These are phyloP conservation scores for Tarenaya hassleriana DNA, from an alignment of 345 rosid genomes.

Conservation along the genomic window DNA sequence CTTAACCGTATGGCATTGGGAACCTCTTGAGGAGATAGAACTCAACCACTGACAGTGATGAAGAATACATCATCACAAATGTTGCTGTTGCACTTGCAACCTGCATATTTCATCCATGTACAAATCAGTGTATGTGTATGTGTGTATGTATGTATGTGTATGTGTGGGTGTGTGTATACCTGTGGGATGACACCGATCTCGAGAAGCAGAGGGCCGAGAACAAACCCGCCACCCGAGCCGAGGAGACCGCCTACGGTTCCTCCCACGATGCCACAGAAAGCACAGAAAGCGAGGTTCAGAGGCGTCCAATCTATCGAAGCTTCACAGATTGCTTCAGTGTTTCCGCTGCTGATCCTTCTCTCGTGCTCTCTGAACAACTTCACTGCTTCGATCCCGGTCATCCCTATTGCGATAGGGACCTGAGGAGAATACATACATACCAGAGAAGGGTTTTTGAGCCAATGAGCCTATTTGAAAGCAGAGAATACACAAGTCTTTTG, in stretches of 20 bases:
- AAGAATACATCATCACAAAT: constrained; percentile 95
- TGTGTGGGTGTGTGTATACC: too few relatives aligned
- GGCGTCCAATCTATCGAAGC: constrained; percentile 91
- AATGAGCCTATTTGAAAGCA: too few relatives aligned
- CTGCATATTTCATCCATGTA: constrained; percentile 39
- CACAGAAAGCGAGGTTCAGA: constrained; percentile 64
- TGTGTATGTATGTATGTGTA: too few relatives aligned
- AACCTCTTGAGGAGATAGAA: constrained; percentile 88
- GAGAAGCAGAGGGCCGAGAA: constrained; percentile 86
- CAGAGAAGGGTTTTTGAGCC: background rate
- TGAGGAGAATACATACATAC: constrained; percentile 30
- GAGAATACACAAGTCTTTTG: too few relatives aligned
- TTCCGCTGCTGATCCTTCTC: constrained; percentile 52
- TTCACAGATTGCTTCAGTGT: constrained; percentile 62
- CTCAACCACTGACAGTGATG: constrained; percentile 92
- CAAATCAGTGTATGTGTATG: background rate
- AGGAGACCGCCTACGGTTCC: constrained; percentile 93
- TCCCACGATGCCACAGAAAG: constrained; percentile 74
- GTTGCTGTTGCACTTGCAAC: constrained; percentile 98
- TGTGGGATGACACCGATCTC: constrained; percentile 97
- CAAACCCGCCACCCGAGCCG: constrained; percentile 95
- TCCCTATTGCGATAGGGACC: constrained; percentile 57
- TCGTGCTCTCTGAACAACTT: constrained; percentile 52
- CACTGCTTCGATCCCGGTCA: constrained; percentile 66
- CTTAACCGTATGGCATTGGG: constrained; percentile 85